These are phyloP conservation scores for Roridomyces roridus DNA, from an alignment of 768 basidiomycete species.

Conservation along the genomic window DNA sequence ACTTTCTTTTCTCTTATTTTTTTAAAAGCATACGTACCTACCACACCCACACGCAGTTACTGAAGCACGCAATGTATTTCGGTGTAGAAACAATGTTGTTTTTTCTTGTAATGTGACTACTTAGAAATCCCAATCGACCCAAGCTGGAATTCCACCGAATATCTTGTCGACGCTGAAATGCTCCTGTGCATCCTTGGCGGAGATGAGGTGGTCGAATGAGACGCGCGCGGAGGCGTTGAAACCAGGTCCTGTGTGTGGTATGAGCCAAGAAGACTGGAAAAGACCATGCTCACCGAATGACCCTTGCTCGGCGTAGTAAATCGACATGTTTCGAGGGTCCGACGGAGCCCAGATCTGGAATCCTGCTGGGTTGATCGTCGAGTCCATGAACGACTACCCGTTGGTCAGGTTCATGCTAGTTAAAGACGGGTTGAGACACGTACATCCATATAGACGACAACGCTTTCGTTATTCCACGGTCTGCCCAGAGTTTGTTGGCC, in stretches of 20 bases:
- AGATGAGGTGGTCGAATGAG: conserved; percentile 40
- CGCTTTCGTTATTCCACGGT: conserved; percentile 42
- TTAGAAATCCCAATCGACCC: conserved; percentile 43
- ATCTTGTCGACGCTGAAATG: conserved; percentile 40
- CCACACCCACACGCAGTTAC: too few relatives aligned
- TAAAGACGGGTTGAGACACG: neutral
- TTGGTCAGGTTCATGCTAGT: neutral
- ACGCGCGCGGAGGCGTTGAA: conserved; percentile 36
- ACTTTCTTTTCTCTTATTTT: neutral
- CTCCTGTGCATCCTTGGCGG: conserved; percentile 26
- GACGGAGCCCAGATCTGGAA: conserved; percentile 22
- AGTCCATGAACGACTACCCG: conserved; percentile 44
- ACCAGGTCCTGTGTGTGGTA: conserved; percentile 40
- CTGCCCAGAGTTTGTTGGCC: conserved; percentile 33
- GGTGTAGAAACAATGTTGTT: neutral
- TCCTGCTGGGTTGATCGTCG: conserved; percentile 42
- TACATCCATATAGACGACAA: conserved; percentile 23
- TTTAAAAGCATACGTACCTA: neutral
- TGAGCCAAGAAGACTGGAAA: neutral
- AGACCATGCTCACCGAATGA: conserved; percentile 37
- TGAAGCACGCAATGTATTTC: neutral
- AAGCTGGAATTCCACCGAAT: conserved; percentile 39
- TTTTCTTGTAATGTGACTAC: neutral
- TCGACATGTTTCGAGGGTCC: conserved; percentile 30
- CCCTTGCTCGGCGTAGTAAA: conserved; percentile 45